Conservation (phyloP, 2,329 filamentous ascomycete species). For the Emericellopsis cladophorae region DNA sequence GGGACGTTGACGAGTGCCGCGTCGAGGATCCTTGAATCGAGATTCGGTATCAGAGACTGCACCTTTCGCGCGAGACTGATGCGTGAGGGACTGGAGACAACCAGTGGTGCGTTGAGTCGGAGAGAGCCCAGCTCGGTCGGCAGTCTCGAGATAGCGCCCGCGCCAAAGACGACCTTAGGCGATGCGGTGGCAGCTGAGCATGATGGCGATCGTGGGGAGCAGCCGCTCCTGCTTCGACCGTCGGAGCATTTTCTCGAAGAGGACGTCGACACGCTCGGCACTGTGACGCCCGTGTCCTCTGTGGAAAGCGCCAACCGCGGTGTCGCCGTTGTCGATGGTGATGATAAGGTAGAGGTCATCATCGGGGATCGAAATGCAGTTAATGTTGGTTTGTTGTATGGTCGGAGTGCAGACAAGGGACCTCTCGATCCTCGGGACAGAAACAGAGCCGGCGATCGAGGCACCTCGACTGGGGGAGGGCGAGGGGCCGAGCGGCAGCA, state of each 20-base stretch:
- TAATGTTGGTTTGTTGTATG: background rate
- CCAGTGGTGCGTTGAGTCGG: slow-evolving; percentile 17
- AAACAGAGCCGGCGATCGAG: slow-evolving; percentile 4
- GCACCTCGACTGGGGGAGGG: slow-evolving; percentile 1
- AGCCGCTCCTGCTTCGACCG: background rate
- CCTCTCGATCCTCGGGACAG: slow-evolving; percentile 4
- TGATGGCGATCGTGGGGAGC: background rate
- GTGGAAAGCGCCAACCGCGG: background rate
- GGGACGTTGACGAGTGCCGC: slow-evolving; percentile 16
- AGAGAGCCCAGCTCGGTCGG: slow-evolving; percentile 19
- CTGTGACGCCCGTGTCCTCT: background rate
- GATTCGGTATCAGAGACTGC: slow-evolving; percentile 18
- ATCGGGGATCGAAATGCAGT: background rate
- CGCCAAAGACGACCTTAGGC: slow-evolving; percentile 21
- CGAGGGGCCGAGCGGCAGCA: background rate
- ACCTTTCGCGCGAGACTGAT: slow-evolving; percentile 18
- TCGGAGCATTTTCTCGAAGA: background rate
- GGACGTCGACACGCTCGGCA: background rate
- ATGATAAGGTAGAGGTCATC: background rate
- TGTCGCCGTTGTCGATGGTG: background rate
- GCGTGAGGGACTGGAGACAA: slow-evolving; percentile 24
- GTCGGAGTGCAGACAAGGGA: background rate
- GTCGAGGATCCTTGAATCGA: slow-evolving; percentile 18
- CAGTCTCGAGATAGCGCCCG: slow-evolving; percentile 16
- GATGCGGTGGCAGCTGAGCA: slow-evolving; percentile 4